Evolutionary conservation across 2,329 filamentous ascomycete species (phyloP).

Genomic region (Colletotrichum sp.): DNA sequence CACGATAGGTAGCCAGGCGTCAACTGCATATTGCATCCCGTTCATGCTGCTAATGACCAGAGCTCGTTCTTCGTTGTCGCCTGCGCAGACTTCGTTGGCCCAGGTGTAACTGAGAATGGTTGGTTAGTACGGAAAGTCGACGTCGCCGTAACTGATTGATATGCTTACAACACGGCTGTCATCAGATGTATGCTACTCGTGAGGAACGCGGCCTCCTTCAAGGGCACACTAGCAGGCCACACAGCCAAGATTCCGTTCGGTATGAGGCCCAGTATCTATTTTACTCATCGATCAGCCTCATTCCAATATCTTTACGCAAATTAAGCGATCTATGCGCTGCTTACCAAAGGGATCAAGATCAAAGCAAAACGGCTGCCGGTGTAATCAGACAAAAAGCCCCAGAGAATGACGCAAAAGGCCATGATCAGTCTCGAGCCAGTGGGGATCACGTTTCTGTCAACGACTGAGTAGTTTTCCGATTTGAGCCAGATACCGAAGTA

Average conservation of each 20-base stretch:
- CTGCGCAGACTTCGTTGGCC: conserved; percentile 8
- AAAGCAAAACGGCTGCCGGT: conserved; percentile 1
- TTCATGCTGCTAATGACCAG: conserved; percentile 36
- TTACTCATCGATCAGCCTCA: background rate
- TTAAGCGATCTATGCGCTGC: background rate
- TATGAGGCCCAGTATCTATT: background rate
- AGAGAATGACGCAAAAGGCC: conserved; percentile 18
- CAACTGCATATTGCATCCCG: conserved; percentile 5
- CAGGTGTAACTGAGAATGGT: background rate
- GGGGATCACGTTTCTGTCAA: conserved; percentile 26
- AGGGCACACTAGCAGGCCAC: background rate
- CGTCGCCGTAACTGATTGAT: background rate
- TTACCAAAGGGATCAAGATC: background rate
- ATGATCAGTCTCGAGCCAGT: conserved; percentile 27
- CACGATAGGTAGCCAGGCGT: conserved; percentile 11
- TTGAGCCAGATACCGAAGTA: conserved; percentile 30
- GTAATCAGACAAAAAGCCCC: conserved; percentile 28
- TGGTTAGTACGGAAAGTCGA: background rate
- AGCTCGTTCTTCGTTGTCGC: conserved; percentile 33
- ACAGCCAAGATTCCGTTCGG: conserved; percentile 5
- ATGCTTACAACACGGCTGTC: conserved; percentile 5
- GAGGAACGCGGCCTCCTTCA: conserved; percentile 6
- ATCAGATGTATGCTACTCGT: conserved; percentile 9
- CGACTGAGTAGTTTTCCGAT: conserved; percentile 27
- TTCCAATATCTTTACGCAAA: accelerated